phyloP scores from a whole-genome alignment of 805 yeast species.

The Ogataea wickerhamii region DNA sequence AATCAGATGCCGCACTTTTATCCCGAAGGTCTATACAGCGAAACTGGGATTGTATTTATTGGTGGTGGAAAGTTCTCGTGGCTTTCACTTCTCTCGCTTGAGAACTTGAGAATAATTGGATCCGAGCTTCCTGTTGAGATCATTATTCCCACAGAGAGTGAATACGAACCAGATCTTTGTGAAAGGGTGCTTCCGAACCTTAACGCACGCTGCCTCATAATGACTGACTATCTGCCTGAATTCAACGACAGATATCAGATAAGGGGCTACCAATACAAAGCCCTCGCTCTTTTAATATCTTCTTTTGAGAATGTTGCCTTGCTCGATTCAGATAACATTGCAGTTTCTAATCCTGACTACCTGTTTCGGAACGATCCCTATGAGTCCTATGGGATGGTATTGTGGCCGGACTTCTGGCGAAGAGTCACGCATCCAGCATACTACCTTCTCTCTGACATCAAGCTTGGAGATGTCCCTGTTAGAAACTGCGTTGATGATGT shows the following conservation, averaged over 20 bases:
- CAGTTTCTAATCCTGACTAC: constrained; percentile 45
- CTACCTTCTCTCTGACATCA: constrained; percentile 42
- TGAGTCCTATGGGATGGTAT: constrained; percentile 43
- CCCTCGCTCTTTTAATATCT: constrained; percentile 47
- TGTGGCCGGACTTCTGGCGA: constrained; percentile 63
- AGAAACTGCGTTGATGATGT: constrained; percentile 29
- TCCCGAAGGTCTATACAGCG: constrained; percentile 41
- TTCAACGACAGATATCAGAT: constrained; percentile 28
- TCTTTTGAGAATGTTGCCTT: constrained; percentile 50
- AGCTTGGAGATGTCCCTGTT: constrained; percentile 31
- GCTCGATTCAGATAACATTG: constrained; percentile 51
- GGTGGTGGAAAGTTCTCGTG: constrained; percentile 76
- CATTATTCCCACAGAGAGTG: constrained; percentile 43
- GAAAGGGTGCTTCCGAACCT: constrained; percentile 39
- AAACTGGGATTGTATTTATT: constrained; percentile 63
- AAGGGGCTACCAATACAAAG: constrained; percentile 47
- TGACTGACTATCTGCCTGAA: constrained; percentile 48
- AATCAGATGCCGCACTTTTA: constrained; percentile 33
- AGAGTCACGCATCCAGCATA: constrained; percentile 51
- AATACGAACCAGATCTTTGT: constrained; percentile 44
- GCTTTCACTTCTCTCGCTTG: constrained; percentile 53
- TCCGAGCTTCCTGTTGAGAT: constrained; percentile 48
- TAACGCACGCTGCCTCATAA: constrained; percentile 58
- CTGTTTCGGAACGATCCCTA: constrained; percentile 58
- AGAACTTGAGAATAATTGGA: constrained; percentile 43